Evolutionary conservation across 805 yeast species (phyloP), one percentile per base, ranked within the genome.

Genomic region (Metschnikowia arizonensis): DNA sequence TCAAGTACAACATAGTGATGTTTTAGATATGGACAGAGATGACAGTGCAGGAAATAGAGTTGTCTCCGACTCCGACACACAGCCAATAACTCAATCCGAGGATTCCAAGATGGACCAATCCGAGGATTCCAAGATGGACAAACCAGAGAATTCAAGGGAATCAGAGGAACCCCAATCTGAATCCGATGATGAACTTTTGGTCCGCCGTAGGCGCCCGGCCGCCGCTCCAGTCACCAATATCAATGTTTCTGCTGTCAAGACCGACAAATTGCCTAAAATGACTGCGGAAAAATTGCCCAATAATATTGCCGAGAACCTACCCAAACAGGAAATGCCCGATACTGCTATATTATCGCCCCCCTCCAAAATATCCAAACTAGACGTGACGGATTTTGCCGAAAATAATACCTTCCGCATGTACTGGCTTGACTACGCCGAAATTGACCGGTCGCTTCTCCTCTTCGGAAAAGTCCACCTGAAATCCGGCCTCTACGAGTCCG

Each of bases 351-450:
- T 6, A 21, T 4, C 6, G 6, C 6, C 23, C 23, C 23, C 23
- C 23, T 4, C 29, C 29, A 26, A 8, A 12, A 12, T 5, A 2
- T 70, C 66, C 26, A 71, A 71, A 47, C 40, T 70, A 21, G 66
- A 63, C 9, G 45, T 45, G 9, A 36, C 39, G 1, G 46, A 37
- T 6, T 49, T 53, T 5, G 42, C 47, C 17, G 51, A 49, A n/a
- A 59, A 50, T 38, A 77, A 75, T 35, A 54, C 73, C 0, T 76
- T 89, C 60, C 78, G 79, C 55, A 81, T 91, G 82, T 93, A 77
- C 63, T 93, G 97, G 97, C 66, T 86, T 25, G 99, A 93, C 64
- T 89, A 82, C 62, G 74, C 85, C 19, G 98, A 91, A 60, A 79
- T 84, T 10, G 86, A 83, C 47, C 76, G 76, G 53, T 66, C 81